Percentiles rank a stretch among this genome's conserved stretches.
These are phyloP conservation scores for Amanita exitialis DNA, from an alignment of 768 basidiomycete species.

Conservation along the genomic window DNA sequence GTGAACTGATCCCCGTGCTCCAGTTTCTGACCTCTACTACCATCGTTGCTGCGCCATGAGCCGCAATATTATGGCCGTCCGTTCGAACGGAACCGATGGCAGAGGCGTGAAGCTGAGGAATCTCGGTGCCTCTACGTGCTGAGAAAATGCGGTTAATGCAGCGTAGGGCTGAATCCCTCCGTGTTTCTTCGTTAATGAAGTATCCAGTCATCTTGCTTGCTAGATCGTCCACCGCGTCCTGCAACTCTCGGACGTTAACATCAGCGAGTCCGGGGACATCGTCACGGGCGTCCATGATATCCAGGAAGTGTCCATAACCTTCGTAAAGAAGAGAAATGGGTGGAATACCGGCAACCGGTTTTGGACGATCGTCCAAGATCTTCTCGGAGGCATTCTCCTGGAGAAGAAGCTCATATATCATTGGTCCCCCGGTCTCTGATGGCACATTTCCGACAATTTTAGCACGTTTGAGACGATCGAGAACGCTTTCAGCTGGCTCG, in stretches of 20 bases:
- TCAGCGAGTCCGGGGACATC: conserved; percentile 6
- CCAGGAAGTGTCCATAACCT: conserved; percentile 15
- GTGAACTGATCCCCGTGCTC: not conserved
- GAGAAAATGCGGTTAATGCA: conserved; percentile 5
- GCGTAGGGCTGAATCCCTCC: conserved; percentile 5
- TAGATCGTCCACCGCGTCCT: conserved; percentile 9
- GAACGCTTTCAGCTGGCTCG: not conserved
- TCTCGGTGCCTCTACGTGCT: not conserved
- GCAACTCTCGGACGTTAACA: conserved; percentile 2
- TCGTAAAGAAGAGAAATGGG: conserved; percentile 13
- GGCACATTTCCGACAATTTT: not conserved
- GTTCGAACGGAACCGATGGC: not conserved
- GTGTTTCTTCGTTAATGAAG: not conserved
- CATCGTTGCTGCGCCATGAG: conserved; percentile 1
- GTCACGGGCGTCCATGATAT: conserved; percentile 10
- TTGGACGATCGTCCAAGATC: conserved; percentile 1
- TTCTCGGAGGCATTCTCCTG: not conserved
- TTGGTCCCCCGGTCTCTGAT: not conserved
- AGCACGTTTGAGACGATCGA: not conserved
- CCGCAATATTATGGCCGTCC: conserved; percentile 3
- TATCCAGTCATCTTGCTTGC: conserved; percentile 8
- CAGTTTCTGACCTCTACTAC: conserved; percentile 6
- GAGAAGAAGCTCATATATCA: not conserved
- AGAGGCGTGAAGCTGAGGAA: not conserved
- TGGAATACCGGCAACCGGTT: conserved; percentile 3